Evolutionary conservation across 805 yeast species (phyloP).

Genomic region (Allodekkera sacchari): DNA sequence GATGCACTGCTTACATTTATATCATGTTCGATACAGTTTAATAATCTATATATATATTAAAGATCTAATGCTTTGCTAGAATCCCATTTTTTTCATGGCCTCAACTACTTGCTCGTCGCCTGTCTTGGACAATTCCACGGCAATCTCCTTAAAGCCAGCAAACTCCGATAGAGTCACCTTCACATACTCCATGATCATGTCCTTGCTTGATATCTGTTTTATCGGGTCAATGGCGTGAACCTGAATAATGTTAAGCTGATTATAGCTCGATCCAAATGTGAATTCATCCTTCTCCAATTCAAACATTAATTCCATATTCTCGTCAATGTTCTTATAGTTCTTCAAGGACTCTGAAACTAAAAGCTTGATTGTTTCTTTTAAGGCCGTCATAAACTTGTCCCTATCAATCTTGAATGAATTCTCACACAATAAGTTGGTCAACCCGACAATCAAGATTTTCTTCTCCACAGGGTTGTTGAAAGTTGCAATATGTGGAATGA

Average conservation of each 20-base stretch:
- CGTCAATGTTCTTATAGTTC: constrained; percentile 26
- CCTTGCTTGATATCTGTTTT: constrained; percentile 32
- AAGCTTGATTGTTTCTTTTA: constrained; percentile 34
- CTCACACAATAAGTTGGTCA: constrained; percentile 35
- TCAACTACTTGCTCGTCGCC: constrained; percentile 1
- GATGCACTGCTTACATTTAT: no score
- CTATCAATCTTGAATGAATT: constrained; percentile 25
- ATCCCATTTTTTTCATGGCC: not conserved
- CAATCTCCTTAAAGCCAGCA: not conserved
- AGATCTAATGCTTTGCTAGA: no score
- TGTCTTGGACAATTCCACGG: not conserved
- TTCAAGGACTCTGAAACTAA: constrained; percentile 26
- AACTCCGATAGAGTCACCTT: constrained; percentile 12
- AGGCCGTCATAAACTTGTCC: constrained; percentile 31
- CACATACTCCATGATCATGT: constrained; percentile 27
- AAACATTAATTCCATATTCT: constrained; percentile 40
- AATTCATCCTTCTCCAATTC: constrained; percentile 51
- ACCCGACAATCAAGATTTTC: constrained; percentile 40
- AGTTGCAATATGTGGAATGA: constrained; percentile 41
- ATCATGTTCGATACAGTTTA: no score
- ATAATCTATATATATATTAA: no score
- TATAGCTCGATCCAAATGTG: constrained; percentile 81
- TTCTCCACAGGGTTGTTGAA: constrained; percentile 34
- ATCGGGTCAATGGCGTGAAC: constrained; percentile 64
- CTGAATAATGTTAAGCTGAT: constrained; percentile 59